Percentiles rank a stretch among this genome's conserved stretches.
Conservation (phyloP, 202 grass and related monocot species). For the Tripidium arundinaceum region DNA sequence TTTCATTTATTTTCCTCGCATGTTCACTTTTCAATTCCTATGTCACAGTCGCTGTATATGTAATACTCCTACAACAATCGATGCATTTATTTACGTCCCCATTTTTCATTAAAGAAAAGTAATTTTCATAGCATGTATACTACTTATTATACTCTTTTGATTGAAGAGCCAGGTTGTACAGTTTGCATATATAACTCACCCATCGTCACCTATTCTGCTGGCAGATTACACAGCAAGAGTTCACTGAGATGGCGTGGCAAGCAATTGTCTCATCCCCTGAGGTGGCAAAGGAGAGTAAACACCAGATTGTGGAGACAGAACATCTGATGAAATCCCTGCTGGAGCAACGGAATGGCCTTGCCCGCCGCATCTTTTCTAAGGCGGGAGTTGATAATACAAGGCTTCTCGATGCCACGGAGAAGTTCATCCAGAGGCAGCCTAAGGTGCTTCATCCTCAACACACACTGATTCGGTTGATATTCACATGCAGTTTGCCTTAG, state of each 20-base stretch:
- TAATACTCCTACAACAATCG: background rate
- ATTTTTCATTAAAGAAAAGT: background rate
- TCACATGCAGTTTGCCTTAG: background rate
- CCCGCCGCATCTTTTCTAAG: conserved; percentile 92
- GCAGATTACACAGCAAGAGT: conserved; percentile 97
- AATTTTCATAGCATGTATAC: background rate
- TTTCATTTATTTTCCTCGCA: too few relatives aligned
- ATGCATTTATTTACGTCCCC: background rate
- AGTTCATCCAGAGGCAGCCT: conserved; percentile 90
- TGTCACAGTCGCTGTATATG: background rate
- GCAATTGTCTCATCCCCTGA: conserved; percentile 76
- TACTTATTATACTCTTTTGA: background rate
- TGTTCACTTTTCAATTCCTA: background rate
- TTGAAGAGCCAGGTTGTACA: background rate
- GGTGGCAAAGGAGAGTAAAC: conserved; percentile 91
- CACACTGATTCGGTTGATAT: background rate
- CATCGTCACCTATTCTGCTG: background rate
- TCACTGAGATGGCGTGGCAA: conserved; percentile 98
- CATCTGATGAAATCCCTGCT: conserved; percentile 94
- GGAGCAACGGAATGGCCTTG: conserved; percentile 96
- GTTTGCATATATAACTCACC: background rate
- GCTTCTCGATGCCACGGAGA: conserved; percentile 88
- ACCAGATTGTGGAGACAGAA: conserved; percentile 97
- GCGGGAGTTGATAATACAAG: conserved; percentile 85
- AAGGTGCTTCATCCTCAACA: conserved; percentile 52